Evolutionary conservation across 331 rosid genomes (phyloP).

Genomic region (Quercus tomentella): DNA sequence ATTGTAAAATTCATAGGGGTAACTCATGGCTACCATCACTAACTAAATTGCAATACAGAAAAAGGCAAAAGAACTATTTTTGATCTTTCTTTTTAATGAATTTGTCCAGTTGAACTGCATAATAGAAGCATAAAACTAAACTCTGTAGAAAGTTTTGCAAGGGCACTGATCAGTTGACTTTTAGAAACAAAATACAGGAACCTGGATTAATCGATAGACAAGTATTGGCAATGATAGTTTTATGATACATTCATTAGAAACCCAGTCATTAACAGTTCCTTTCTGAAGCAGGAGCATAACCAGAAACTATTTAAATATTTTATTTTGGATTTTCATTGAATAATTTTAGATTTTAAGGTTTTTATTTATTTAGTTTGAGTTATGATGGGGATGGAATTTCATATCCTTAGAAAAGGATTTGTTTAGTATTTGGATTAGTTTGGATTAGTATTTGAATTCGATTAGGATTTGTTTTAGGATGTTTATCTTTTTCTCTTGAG

Average conservation of each 20-base stretch:
- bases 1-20: neutral
- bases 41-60: neutral
- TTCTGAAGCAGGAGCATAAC: no score
- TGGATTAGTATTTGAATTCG: no score
- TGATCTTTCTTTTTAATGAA: neutral
- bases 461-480: no score
- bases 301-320: no score
- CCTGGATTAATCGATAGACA: neutral
- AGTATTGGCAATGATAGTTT: neutral
- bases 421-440: no score
- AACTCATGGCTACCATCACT: neutral
- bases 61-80: neutral
- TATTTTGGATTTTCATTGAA: no score
- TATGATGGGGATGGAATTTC: no score
- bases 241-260: neutral
- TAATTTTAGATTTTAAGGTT: no score
- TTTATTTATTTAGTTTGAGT: no score
- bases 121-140: neutral
- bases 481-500: no score
- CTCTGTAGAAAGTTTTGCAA: neutral
- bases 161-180: neutral
- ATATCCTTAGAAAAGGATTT: no score
- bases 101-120: neutral
- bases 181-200: neutral
- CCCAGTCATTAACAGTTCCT: neutral